Evolutionary conservation across 305 asterid genomes (phyloP), one percentile per base, ranked within the genome.

Genomic region (Euphrasia arctica): DNA sequence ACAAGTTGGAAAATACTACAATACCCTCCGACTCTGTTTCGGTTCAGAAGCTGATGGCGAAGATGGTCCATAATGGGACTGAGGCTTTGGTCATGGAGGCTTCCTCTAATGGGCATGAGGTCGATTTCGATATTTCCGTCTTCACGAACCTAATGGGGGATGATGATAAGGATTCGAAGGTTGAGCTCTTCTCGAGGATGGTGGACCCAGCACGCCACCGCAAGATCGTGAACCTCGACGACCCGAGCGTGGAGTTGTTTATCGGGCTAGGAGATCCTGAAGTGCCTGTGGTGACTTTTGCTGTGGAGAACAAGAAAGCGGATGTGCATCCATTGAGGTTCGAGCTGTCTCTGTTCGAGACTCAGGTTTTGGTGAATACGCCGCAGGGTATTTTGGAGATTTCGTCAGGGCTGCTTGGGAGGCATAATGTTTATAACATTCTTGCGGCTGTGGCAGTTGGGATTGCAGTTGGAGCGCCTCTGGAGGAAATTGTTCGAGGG

Each of bases 401-500:
- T 58, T 90, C 97, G 0, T 92, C 97, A 0, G 97, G 98, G 55
- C 76, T 90, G 29, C 96, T 92, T n/a, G 97, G 96, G 66, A 84
- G 96, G 86, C 95, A 85, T 73, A 90, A 90, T 71, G 75, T 93
- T 66, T 93, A 90, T 78, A 93, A 83, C 76, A 88, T 93, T 70
- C 93, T 93, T 64, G 94, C 95, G n/a, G 89, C 97, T 55, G 87
- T 89, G 28, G 91, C 96, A 9, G 88, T 90, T 55, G 97, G 98
- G 12, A 84, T 92, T 69, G 96, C 97, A 8, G 98, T 92, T 55
- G 96, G 95, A 67, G 97, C 97, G 14, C 97, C 96, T 54, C 78
- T 93, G 82, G 96, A 90, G 77, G 97, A 93, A 66, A 90, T 93
- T 74, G 98, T 93, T 57, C 84, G 92, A 78, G 98, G 98, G 74